Base-by-base conservation (phyloP, 345 rosid species). In the Laguncularia racemosa region DNA sequence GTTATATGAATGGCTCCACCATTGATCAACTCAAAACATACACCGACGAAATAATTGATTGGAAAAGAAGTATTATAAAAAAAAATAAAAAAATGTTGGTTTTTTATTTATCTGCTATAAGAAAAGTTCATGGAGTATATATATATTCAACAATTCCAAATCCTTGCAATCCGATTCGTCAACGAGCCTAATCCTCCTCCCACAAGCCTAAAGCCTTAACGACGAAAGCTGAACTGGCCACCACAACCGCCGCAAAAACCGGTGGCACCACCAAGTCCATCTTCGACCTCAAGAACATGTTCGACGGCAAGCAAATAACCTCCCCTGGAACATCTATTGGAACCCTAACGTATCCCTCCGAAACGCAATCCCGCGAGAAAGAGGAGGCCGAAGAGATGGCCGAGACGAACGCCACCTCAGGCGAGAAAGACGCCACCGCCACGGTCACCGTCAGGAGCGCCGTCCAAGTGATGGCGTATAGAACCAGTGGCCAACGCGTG, bases 391-490 rank as follows among this genome's bases (percentile, higher is more conserved):
- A 67, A 13, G 81, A 80, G 28, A 88, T 71, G 19, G 90, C 84
- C 14, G 84, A 81, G 0, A 81, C 90, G 46, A 86, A 91, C 0
- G 96, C 86, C 33, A 83, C 52, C 61, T 88, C 91, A 0, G 93
- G 92, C n/a, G 93, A 69, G 68, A 83, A 84, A 4, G 97, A 88
- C n/a, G 90, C 79, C 21, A 76, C 60, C 13, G 85, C 92, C 12
- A 88, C 98, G 0, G 81, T 73, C 43, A 64, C 50, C 1, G 92
- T 83, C 6, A 92, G 76, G 48, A 88, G 78, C 11, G 64, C 16
- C 44, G 96, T 92, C 98, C 95, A 88, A 7, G 81, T 69, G 51
- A 71, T 79, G 33, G 95, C 95, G 67, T 84, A 85, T 50, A 88
- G 67, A 26, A 88, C 66, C 14, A 81, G 55, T 4, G 95, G 95